Evolutionary conservation across 345 rosid genomes (phyloP).

Genomic region (Xanthoceras sorbifolium): DNA sequence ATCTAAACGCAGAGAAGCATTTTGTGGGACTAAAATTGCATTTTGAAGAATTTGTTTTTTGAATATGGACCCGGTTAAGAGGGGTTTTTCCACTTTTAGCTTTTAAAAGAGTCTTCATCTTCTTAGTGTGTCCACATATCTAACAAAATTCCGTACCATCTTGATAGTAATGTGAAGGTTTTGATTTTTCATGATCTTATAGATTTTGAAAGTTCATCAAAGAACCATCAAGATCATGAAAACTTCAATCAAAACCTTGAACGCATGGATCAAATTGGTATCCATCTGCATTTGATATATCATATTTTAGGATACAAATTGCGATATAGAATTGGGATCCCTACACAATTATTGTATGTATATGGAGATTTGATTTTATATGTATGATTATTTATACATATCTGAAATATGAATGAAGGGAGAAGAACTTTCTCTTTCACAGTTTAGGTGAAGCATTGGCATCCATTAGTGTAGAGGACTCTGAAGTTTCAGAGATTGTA

Average conservation of each 20-base stretch:
- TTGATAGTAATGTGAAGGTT: background rate
- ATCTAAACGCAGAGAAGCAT: background rate
- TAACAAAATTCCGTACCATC: background rate
- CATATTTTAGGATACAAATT: background rate
- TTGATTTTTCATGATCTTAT: too few species aligned
- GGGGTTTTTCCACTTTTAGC: background rate
- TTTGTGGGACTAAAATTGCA: background rate
- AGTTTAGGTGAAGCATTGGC: too few species aligned
- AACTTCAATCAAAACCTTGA: too few species aligned
- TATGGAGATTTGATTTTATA: too few species aligned
- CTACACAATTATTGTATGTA: too few species aligned
- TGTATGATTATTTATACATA: too few species aligned
- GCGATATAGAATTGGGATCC: background rate
- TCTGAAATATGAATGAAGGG: too few species aligned
- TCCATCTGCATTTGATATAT: too few species aligned
- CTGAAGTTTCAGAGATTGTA: slow-evolving; percentile 6
- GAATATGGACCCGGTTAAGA: background rate
- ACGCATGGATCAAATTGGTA: too few species aligned
- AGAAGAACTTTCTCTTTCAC: too few species aligned
- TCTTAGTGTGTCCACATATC: background rate
- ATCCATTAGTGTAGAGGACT: background rate
- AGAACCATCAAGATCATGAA: background rate
- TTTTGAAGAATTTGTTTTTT: background rate
- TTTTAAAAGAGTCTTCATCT: background rate
- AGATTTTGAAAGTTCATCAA: too few species aligned